Conservation (phyloP, 306 rosid species). For the Acmispon strigosus region DNA sequence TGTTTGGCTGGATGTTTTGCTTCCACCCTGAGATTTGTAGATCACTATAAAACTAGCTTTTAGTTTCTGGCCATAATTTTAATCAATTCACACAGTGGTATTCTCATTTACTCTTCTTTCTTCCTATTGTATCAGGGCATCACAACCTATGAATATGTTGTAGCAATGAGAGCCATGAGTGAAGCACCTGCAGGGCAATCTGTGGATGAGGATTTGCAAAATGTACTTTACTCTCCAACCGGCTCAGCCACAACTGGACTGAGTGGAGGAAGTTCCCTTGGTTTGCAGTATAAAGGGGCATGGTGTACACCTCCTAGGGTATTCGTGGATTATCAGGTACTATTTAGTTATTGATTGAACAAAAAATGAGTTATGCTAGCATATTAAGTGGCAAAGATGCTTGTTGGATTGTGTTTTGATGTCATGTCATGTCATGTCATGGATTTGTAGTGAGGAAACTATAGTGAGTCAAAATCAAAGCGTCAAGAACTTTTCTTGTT, state of each 20-base stretch:
- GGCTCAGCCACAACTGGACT: slow-evolving; percentile 93
- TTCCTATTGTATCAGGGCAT: slow-evolving; percentile 65
- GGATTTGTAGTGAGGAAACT: slow-evolving; percentile 1
- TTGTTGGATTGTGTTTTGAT: slow-evolving; percentile 14
- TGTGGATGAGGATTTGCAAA: slow-evolving; percentile 61
- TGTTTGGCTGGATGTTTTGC: neutral
- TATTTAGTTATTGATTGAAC: neutral
- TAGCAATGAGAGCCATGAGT: slow-evolving; percentile 95
- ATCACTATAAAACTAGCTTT: neutral
- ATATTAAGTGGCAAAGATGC: neutral
- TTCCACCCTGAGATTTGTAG: neutral
- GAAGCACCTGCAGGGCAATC: slow-evolving; percentile 69
- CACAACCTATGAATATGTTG: slow-evolving; percentile 91
- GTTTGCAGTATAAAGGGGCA: slow-evolving; percentile 88
- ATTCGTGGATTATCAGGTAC: slow-evolving; percentile 93
- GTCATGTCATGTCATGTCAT: neutral
- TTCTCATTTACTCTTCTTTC: slow-evolving; percentile 6
- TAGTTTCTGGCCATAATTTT: slow-evolving; percentile 12
- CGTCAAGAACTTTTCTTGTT: neutral
- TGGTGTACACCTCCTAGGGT: slow-evolving; percentile 99
- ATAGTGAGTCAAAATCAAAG: neutral
- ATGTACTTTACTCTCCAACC: slow-evolving; percentile 72
- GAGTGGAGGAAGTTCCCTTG: slow-evolving; percentile 96
- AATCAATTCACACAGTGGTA: slow-evolving; percentile 5
- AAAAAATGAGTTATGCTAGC: neutral